Evolutionary conservation across 768 basidiomycete species (phyloP).

Genomic region (Gyrodon lividus): DNA sequence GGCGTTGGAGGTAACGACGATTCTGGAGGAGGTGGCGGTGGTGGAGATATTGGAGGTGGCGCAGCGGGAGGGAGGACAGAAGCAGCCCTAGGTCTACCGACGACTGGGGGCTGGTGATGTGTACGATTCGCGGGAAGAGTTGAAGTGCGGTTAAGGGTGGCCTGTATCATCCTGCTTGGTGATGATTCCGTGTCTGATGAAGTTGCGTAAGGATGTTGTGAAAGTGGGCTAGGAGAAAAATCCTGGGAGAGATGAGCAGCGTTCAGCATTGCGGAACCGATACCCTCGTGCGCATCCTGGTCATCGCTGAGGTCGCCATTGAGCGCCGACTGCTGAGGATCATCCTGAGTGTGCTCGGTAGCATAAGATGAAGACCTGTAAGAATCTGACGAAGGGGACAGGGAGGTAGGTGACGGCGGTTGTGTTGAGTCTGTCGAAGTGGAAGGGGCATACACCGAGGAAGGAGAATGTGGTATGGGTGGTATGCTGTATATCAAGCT

Average conservation of each 20-base stretch:
- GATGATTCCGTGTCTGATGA: constrained; percentile 38
- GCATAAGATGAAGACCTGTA: constrained; percentile 48
- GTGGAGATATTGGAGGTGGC: constrained; percentile 60
- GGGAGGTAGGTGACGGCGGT: constrained; percentile 35
- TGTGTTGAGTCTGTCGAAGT: constrained; percentile 38
- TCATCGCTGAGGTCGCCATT: constrained; percentile 28
- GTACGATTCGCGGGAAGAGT: constrained; percentile 33
- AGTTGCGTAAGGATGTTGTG: constrained; percentile 52
- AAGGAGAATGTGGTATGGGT: constrained; percentile 63
- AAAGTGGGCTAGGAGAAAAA: constrained; percentile 22
- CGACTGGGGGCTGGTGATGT: constrained; percentile 21
- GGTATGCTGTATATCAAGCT: constrained; percentile 88
- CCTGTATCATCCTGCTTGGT: constrained; percentile 19
- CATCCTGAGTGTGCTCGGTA: constrained; percentile 39
- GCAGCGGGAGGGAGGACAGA: constrained; percentile 64
- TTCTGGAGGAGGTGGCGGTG: constrained; percentile 58
- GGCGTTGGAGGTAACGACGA: constrained; percentile 23
- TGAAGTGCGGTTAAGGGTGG: constrained; percentile 34
- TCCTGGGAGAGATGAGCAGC: constrained; percentile 31
- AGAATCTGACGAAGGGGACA: constrained; percentile 45
- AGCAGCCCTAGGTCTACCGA: constrained; percentile 49
- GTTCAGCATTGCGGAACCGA: constrained; percentile 46
- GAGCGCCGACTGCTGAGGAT: constrained; percentile 22
- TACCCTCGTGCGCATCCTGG: constrained; percentile 40
- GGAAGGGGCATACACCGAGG: constrained; percentile 46